Percentiles rank a stretch among this genome's conserved stretches.
Evolutionary conservation across 495 filamentous ascomycete genomes (phyloP).

Genomic region (Tuber magnatum): DNA sequence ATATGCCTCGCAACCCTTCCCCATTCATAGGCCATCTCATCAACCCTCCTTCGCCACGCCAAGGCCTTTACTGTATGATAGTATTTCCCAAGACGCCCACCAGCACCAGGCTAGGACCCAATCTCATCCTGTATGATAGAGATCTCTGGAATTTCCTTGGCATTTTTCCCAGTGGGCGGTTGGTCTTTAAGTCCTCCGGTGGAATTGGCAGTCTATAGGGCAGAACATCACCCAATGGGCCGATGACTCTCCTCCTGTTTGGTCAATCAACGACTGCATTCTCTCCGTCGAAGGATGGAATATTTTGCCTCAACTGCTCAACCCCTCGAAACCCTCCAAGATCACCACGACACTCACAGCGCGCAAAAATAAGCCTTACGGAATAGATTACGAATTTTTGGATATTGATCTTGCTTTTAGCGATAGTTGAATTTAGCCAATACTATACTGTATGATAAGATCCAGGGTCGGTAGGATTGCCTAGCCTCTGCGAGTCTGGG

Average conservation of each 20-base stretch:
- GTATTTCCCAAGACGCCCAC: too few species aligned
- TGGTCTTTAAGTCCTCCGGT: background rate
- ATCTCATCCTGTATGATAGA: background rate
- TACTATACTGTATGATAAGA: background rate
- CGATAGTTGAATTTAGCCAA: background rate
- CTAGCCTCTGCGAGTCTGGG: background rate
- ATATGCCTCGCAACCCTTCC: too few species aligned
- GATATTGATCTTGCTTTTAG: background rate
- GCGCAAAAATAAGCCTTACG: background rate
- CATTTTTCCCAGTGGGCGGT: background rate
- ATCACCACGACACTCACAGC: background rate
- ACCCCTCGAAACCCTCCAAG: background rate
- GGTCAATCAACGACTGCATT: background rate
- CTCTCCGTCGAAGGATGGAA: background rate
- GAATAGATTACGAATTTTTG: background rate
- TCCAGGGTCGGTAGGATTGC: background rate
- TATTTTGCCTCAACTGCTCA: background rate
- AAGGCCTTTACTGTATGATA: too few species aligned
- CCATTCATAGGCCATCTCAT: too few species aligned
- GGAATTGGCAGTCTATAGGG: background rate
- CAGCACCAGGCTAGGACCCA: too few species aligned
- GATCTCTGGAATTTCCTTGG: background rate
- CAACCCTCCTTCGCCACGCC: too few species aligned
- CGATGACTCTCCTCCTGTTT: background rate
- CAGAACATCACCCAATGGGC: background rate